These are phyloP conservation scores for Glaciozyma martinii DNA, from an alignment of 768 basidiomycete genomes.

Conservation along the genomic window DNA sequence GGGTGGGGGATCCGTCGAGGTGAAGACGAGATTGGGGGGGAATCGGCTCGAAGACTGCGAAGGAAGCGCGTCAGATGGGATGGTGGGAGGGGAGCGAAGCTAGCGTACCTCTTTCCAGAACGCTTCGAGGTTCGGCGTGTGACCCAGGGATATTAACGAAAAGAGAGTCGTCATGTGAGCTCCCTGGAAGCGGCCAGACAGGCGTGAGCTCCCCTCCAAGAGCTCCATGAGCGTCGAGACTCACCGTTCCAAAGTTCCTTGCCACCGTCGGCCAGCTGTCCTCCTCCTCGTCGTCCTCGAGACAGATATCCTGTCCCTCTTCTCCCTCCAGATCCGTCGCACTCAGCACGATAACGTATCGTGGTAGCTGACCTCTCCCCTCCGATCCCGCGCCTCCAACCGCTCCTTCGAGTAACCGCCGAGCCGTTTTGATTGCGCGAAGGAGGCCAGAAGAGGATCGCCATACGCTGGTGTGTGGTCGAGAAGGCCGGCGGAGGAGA, in stretches of 20 bases:
- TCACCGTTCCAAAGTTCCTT: slow-evolving; percentile 22
- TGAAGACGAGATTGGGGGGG: slow-evolving; percentile 26
- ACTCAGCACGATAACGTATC: slow-evolving; percentile 28
- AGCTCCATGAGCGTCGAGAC: not conserved
- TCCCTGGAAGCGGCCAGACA: not conserved
- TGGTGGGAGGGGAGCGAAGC: not conserved
- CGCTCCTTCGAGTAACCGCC: slow-evolving; percentile 12
- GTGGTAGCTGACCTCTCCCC: slow-evolving; percentile 16
- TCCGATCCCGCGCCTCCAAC: slow-evolving; percentile 2
- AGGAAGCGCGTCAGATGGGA: not conserved
- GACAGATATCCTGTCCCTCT: slow-evolving; percentile 23
- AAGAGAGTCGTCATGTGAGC: slow-evolving; percentile 22
- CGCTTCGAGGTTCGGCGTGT: slow-evolving; percentile 24
- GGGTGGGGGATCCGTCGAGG: not conserved
- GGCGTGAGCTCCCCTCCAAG: not conserved
- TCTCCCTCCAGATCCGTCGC: slow-evolving; percentile 13
- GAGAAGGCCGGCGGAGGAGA: slow-evolving; percentile 7
- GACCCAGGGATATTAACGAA: slow-evolving; percentile 24
- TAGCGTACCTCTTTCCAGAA: slow-evolving; percentile 20
- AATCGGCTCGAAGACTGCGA: slow-evolving; percentile 16
- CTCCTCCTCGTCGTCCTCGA: slow-evolving; percentile 14
- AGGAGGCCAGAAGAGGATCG: slow-evolving; percentile 19
- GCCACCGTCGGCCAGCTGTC: slow-evolving; percentile 24
- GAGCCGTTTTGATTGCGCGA: slow-evolving; percentile 24
- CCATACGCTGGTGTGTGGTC: slow-evolving; percentile 21